These are phyloP conservation scores for Aspergillus sergii DNA, from an alignment of 2,329 filamentous ascomycete species.

Conservation along the genomic window DNA sequence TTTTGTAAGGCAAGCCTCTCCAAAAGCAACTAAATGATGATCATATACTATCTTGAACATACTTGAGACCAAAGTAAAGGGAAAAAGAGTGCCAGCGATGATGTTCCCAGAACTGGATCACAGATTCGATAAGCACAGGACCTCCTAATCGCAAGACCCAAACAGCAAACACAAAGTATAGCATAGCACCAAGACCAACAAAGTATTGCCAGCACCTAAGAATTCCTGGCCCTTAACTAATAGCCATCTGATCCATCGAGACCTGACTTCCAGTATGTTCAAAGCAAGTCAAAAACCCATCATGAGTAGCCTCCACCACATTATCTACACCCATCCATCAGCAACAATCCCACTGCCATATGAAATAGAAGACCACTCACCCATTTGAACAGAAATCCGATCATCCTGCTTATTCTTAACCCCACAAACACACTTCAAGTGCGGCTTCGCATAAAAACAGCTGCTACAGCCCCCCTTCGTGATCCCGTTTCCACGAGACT, in stretches of 20 bases:
- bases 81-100: too few relatives aligned
- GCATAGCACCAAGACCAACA: neutral
- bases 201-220: too few relatives aligned
- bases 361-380: neutral
- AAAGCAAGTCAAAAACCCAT: neutral
- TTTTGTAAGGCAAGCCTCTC: accelerated
- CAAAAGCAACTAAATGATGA: neutral
- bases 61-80: too few relatives aligned
- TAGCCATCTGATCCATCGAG: neutral
- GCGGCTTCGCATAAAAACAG: neutral
- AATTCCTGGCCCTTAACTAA: neutral
- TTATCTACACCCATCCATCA: neutral
- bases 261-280: neutral
- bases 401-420: neutral
- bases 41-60: neutral
- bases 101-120: too few relatives aligned
- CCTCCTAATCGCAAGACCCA: neutral
- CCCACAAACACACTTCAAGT: neutral
- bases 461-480: neutral
- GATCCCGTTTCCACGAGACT: neutral
- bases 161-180: neutral
- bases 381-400: neutral
- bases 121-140: too few relatives aligned
- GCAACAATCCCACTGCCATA: neutral
- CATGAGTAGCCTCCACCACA: neutral